Evolutionary conservation across 106 monocot species (phyloP), one percentile per base, ranked within the genome.

Genomic region (Platanthera zijinensis): DNA sequence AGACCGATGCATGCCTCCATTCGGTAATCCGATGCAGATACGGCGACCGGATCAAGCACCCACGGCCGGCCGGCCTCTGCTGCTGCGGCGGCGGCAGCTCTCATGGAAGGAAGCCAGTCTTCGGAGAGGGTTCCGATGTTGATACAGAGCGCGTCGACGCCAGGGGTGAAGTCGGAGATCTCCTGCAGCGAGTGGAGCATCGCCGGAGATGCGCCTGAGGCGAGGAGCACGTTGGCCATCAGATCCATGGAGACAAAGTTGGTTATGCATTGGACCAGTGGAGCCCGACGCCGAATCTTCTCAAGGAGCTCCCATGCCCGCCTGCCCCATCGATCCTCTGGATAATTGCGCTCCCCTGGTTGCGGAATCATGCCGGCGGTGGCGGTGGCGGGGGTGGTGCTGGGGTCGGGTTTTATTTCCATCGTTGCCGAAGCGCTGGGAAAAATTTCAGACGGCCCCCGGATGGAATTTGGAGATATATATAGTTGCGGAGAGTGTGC

Each of bases 21-120:
- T 25, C 96, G 76, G 77, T 85, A 96, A 3, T 82, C 82, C 5
- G 96, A 96, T 11, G 81, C 96, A 1, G 85, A 84, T 15, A 84
- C 89, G 10, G 96, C 96, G n/a, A 93, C 96, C 14, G 96, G 96
- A 68, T 96, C 96, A 77, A 96, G 93, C 10, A 96, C 85, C 96
- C 96, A 96, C 3, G 96, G 93, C 52, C 83, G 76, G 17, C 77
- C 71, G 7, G 81, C 68, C 1, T 28, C 6, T 2, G 12, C 48
- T 4, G 95, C 90, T 25, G 76, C 80, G 51, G 50, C 71, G 10
- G 95, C 89, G n/a, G 89, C 92, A 48, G 88, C 74, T 14, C 56
- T 45, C 96, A 96, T 96, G 9, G 96, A 85, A 0, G 89, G 89
- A 50, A 96, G 75, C 96, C 96, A 91, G 11, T 7, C 71, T 12